A percentile compares a stretch with the other conserved stretches of the same genome.
Evolutionary conservation across 192 early-diverging fungal species (phyloP).

Genomic region (Coemansia sp.): DNA sequence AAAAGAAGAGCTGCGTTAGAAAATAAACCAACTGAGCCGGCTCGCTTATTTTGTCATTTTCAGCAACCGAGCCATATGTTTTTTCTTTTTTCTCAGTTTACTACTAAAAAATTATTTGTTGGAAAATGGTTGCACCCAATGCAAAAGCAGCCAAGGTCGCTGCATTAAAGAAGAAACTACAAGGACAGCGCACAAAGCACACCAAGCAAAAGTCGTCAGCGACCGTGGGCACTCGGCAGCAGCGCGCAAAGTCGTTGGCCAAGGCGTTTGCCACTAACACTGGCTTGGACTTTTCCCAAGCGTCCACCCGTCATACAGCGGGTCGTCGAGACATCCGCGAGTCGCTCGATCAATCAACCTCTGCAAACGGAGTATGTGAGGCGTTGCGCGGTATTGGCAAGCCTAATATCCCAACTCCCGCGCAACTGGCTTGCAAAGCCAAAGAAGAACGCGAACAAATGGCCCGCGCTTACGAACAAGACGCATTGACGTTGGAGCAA

Average conservation of each 20-base stretch:
- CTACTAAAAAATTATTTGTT: neutral
- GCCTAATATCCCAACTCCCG: slow-evolving; percentile 6
- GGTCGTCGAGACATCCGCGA: slow-evolving; percentile 26
- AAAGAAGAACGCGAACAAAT: slow-evolving; percentile 24
- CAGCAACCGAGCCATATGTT: neutral
- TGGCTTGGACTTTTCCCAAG: slow-evolving; percentile 3
- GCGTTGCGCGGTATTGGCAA: slow-evolving; percentile 28
- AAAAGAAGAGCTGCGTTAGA: neutral
- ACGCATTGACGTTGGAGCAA: slow-evolving; percentile 22
- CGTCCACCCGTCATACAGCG: slow-evolving; percentile 36
- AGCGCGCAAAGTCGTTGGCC: slow-evolving; percentile 13
- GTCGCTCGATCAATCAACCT: slow-evolving; percentile 26
- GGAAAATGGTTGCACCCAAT: slow-evolving; percentile 1
- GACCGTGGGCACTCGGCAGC: slow-evolving; percentile 5
- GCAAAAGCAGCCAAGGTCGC: slow-evolving; percentile 8
- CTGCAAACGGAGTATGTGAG: slow-evolving; percentile 17
- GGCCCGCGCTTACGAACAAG: slow-evolving; percentile 33
- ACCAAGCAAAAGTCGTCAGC: neutral
- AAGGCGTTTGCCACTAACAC: slow-evolving; percentile 4
- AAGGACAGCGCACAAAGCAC: neutral
- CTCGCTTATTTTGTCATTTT: slow-evolving; percentile 2
- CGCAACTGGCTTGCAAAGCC: slow-evolving; percentile 19
- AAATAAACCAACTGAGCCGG: neutral
- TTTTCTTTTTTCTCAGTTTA: slow-evolving; percentile 7
- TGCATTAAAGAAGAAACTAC: slow-evolving; percentile 12